Base-by-base conservation (phyloP, 352 stramenopile genomes). In the Phytophthora syringae region DNA sequence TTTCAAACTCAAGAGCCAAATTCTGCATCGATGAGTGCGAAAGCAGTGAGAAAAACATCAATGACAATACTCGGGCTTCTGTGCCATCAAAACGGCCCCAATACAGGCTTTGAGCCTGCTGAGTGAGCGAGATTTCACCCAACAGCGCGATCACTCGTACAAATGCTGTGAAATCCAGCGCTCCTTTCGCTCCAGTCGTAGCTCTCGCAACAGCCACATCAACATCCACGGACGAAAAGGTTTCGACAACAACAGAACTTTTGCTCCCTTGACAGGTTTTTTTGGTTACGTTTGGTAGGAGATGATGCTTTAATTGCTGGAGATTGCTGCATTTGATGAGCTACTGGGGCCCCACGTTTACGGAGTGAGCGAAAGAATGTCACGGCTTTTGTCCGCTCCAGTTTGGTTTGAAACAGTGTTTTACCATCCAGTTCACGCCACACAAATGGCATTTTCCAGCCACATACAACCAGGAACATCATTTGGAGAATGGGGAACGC, bases 201-300 rank as follows among this genome's bases (percentile, higher is more conserved):
- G 71, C 70, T 60, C 88, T 84, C n/a, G 80, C 79, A n/a, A 90
- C 74, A 7, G 72, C 73, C 7, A 92, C 43, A 39, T 92, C 82
- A 24, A 92, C 73, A 48, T 89, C 80, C 5, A 76, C 81, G 20
- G 76, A 76, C 2, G 80, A 64, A 47, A 90, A 86, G 7, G 52
- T 67, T 22, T 67, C 66, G 18, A 48, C 49, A 25, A 9, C 47
- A 18, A 21, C 28, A 12, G 24, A 18, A 24, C 52, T 52, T 44
- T 64, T 37, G 59, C 37, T 13, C 52, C 58, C 22, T 70, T 73
- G 2, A 22, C 40, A 64, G 44, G 20, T 64, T 20, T 43, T 63
- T 61, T 27, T 74, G 21, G 37, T 52, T 56, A 51, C 72, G 20
- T 34, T 43, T 60, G 42, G 25, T 63, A 12, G 53, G 53, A 22